Percentiles rank a stretch among this genome's conserved stretches.
Evolutionary conservation across 495 filamentous ascomycete species (phyloP).

Genomic region (Neurospora africana): DNA sequence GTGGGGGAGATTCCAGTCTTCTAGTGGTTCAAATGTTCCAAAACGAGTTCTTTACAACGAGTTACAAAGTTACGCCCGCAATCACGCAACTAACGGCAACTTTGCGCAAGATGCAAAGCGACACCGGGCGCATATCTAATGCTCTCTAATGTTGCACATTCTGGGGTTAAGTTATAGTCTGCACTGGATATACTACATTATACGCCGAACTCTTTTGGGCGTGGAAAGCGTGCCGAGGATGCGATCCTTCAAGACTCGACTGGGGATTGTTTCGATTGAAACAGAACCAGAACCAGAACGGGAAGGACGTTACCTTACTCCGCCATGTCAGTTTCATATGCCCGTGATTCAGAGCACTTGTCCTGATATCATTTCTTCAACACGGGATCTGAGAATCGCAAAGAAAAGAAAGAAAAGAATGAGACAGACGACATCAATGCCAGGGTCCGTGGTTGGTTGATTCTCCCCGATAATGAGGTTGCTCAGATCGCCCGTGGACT

Average conservation of each 20-base stretch:
- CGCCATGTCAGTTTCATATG: neutral
- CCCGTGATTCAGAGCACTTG: neutral
- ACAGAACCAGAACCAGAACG: neutral
- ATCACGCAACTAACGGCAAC: neutral
- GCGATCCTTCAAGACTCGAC: neutral
- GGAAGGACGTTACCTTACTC: neutral
- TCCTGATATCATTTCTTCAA: neutral
- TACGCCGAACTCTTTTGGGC: neutral
- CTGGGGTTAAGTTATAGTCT: neutral
- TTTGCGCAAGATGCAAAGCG: neutral
- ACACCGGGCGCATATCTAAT: neutral
- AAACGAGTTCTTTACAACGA: neutral
- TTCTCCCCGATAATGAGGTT: neutral
- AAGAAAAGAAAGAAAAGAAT: neutral
- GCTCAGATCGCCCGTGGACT: neutral
- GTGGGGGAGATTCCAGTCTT: neutral
- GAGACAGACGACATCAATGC: neutral
- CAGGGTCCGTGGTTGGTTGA: neutral
- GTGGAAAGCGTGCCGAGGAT: neutral
- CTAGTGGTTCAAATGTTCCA: neutral
- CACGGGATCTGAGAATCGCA: neutral
- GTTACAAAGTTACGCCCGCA: neutral
- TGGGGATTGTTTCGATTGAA: neutral
- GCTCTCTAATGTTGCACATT: neutral
- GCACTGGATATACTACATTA: neutral